These are phyloP conservation scores for Parmelia sp. DNA, from an alignment of 495 filamentous ascomycete genomes.

Conservation along the genomic window DNA sequence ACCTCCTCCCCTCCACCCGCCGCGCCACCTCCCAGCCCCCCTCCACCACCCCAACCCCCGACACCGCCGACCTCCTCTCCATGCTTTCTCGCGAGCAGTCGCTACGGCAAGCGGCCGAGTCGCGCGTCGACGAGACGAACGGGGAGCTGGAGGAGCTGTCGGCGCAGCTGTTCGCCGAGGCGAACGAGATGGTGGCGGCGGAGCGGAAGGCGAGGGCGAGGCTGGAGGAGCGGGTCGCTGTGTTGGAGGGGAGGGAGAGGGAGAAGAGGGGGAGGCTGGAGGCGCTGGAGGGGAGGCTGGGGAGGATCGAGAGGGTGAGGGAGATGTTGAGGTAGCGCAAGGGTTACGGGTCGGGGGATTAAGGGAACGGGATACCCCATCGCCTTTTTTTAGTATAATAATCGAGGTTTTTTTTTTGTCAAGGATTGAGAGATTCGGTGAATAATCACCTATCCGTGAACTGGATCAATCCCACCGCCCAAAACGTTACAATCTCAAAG, in stretches of 20 bases:
- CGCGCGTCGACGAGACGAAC: conserved; percentile 60
- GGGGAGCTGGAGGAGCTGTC: conserved; percentile 86
- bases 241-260: conserved; percentile 61
- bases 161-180: conserved; percentile 80
- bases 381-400: too few relatives aligned
- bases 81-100: conserved; percentile 63
- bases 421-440: too few relatives aligned
- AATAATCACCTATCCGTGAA: too few relatives aligned
- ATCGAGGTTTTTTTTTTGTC: too few relatives aligned
- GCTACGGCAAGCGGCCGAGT: conserved; percentile 69
- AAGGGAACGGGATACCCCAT: too few relatives aligned
- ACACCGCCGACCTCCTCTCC: conserved; percentile 55
- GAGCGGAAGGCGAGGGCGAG: conserved; percentile 74
- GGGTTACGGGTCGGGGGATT: too few relatives aligned
- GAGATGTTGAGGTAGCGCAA: conserved; percentile 48
- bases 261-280: conserved; percentile 69
- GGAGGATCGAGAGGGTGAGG: conserved; percentile 67
- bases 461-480: too few relatives aligned
- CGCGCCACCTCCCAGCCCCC: conserved; percentile 49
- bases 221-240: conserved; percentile 67
- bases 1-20: conserved; percentile 31
- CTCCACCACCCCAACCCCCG: conserved; percentile 24
- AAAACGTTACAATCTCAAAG: too few relatives aligned
- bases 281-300: conserved; percentile 69
- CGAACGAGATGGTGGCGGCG: conserved; percentile 93